phyloP scores from a whole-genome alignment of 1,284 basidiomycete genomes.

The Gymnopus androsaceus region DNA sequence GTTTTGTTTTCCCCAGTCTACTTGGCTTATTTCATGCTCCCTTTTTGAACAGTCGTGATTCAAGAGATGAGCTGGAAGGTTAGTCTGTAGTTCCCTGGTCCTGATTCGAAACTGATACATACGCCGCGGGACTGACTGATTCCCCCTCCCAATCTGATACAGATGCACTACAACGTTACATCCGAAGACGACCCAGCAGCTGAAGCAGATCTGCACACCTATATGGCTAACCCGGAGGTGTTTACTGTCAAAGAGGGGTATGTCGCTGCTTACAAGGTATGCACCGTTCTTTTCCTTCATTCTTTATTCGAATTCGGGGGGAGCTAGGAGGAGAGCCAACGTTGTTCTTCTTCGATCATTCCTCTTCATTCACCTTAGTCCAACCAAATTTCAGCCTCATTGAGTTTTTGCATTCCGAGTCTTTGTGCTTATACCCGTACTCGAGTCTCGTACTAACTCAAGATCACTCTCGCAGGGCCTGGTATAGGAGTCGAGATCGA shows the following conservation, averaged over 20 bases:
- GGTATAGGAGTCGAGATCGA: conserved; percentile 74
- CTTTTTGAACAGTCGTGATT: conserved; percentile 50
- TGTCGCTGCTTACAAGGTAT: conserved; percentile 55
- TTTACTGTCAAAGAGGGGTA: conserved; percentile 66
- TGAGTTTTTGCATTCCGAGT: too few species aligned
- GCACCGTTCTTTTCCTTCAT: conserved; percentile 8
- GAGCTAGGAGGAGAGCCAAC: too few species aligned
- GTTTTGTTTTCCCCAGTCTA: not conserved
- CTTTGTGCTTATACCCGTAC: not conserved
- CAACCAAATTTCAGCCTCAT: too few species aligned
- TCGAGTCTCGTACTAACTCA: not conserved
- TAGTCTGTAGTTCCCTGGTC: too few species aligned
- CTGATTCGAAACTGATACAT: not conserved
- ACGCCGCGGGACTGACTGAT: not conserved
- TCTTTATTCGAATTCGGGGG: not conserved
- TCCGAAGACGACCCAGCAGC: conserved; percentile 30
- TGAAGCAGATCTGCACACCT: conserved; percentile 69
- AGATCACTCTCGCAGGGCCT: conserved; percentile 39
- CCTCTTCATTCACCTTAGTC: too few species aligned
- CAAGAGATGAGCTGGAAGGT: conserved; percentile 73
- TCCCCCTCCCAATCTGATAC: not conserved
- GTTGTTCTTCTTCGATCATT: too few species aligned
- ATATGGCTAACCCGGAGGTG: conserved; percentile 56
- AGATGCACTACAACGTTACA: conserved; percentile 73
- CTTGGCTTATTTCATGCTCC: not conserved